Evolutionary conservation across 352 stramenopile species (phyloP).

Genomic region (Pythium vanterpoolii): DNA sequence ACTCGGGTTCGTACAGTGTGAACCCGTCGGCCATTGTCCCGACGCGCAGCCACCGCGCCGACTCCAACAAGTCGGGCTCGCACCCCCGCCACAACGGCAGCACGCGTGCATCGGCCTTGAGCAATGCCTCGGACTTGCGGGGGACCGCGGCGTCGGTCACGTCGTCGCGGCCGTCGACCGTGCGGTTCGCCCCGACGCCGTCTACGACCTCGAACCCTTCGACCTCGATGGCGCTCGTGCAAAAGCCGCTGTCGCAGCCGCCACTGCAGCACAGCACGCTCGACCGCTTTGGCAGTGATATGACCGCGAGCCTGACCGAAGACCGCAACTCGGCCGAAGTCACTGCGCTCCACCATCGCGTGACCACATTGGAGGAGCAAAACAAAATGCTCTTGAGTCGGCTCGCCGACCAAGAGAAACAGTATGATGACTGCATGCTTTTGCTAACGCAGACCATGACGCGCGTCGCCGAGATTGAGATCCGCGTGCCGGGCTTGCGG

Average conservation of each 20-base stretch:
- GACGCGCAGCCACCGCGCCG: constrained; percentile 15
- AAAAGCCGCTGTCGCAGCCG: constrained; percentile 14
- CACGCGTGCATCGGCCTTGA: constrained; percentile 8
- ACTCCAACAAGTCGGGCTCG: constrained; percentile 11
- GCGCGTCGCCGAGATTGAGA: constrained; percentile 79
- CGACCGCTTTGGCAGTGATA: constrained; percentile 46
- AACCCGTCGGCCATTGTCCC: constrained; percentile 15
- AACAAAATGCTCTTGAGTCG: constrained; percentile 73
- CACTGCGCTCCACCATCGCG: constrained; percentile 43
- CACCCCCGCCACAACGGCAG: background rate
- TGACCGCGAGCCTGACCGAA: constrained; percentile 48
- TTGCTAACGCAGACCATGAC: constrained; percentile 85
- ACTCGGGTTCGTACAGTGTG: constrained; percentile 10
- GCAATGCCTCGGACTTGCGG: constrained; percentile 17
- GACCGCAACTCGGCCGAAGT: constrained; percentile 48
- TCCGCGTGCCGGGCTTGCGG: constrained; percentile 38
- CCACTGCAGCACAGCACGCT: constrained; percentile 10
- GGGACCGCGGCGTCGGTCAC: constrained; percentile 1
- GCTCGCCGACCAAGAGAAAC: constrained; percentile 72
- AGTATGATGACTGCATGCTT: constrained; percentile 86
- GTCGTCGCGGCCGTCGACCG: no score
- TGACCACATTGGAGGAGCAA: constrained; percentile 60
- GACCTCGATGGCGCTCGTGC: constrained; percentile 6
- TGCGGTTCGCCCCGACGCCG: constrained; percentile 16
- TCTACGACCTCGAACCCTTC: background rate